phyloP scores from a whole-genome alignment of 202 grass and related monocot species.

The Hordeum pubiflorum region DNA sequence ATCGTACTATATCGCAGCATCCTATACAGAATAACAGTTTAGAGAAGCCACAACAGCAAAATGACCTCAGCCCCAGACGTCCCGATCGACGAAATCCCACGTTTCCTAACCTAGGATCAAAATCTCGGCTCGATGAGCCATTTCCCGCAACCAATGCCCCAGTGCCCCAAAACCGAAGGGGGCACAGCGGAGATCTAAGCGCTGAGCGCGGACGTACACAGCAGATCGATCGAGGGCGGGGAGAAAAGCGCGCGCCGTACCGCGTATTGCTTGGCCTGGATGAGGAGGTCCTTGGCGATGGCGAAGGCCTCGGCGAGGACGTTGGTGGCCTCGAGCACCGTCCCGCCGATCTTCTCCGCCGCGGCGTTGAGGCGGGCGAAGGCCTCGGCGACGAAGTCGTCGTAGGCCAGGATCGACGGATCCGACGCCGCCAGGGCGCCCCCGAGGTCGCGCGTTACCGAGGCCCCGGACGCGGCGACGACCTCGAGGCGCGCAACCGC shows the following conservation, averaged over 20 bases:
- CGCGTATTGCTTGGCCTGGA: constrained; percentile 73
- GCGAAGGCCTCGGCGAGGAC: constrained; percentile 74
- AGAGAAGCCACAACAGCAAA: neutral
- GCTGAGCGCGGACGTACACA: neutral
- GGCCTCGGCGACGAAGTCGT: constrained; percentile 48
- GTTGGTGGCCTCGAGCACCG: constrained; percentile 70
- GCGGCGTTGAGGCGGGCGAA: constrained; percentile 45
- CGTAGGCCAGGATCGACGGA: constrained; percentile 70
- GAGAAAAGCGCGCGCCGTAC: constrained; percentile 23
- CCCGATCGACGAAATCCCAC: neutral
- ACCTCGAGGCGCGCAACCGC: constrained; percentile 81
- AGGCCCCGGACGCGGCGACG: constrained; percentile 35
- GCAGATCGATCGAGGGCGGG: constrained; percentile 4
- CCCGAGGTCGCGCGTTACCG: constrained; percentile 36
- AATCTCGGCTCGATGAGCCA: constrained; percentile 8
- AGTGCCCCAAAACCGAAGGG: neutral
- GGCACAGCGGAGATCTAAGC: constrained; percentile 19
- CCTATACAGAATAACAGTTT: neutral
- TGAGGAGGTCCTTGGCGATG: constrained; percentile 58
- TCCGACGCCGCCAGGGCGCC: constrained; percentile 29
- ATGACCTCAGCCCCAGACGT: neutral
- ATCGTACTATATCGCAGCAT: neutral
- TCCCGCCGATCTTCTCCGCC: constrained; percentile 81
- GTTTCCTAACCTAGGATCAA: neutral
- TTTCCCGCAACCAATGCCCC: neutral